Evolutionary conservation across 1,284 basidiomycete species (phyloP).

Genomic region (Trametes sp.): DNA sequence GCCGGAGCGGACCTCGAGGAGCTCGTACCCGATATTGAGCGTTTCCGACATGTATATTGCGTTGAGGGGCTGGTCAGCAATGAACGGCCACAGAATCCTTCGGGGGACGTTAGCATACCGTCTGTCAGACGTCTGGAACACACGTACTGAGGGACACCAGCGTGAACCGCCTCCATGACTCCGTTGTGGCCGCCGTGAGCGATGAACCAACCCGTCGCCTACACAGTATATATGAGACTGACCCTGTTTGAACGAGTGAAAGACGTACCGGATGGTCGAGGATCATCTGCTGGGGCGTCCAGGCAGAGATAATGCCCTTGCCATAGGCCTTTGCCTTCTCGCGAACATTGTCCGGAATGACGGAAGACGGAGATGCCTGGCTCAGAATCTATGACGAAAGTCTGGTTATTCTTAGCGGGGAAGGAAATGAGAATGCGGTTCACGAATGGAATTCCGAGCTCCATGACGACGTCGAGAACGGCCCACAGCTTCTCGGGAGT

Average conservation of each 20-base stretch:
- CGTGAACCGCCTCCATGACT: slow-evolving; percentile 26
- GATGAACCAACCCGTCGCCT: slow-evolving; percentile 35
- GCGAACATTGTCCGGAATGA: slow-evolving; percentile 25
- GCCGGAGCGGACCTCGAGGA: slow-evolving; percentile 34
- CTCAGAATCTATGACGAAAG: slow-evolving; percentile 29
- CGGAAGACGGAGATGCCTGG: slow-evolving; percentile 31
- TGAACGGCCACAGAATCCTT: slow-evolving; percentile 39
- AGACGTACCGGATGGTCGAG: slow-evolving; percentile 33
- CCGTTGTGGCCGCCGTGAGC: slow-evolving; percentile 34
- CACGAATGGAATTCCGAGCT: slow-evolving; percentile 30
- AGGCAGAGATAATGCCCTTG: slow-evolving; percentile 30
- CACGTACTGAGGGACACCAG: slow-evolving; percentile 31
- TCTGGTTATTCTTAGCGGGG: not conserved
- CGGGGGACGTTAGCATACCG: not conserved
- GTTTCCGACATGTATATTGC: slow-evolving; percentile 30
- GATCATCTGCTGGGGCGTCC: slow-evolving; percentile 36
- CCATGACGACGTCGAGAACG: slow-evolving; percentile 31
- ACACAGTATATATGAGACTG: not conserved
- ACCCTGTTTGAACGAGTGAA: not conserved
- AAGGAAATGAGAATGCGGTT: not conserved
- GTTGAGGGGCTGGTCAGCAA: slow-evolving; percentile 36
- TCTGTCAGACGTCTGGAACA: not conserved
- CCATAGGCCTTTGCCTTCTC: slow-evolving; percentile 30
- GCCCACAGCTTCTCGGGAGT: slow-evolving; percentile 29
- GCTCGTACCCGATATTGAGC: slow-evolving; percentile 36